phyloP scores from a whole-genome alignment of 768 basidiomycete genomes.

The Mycena metata region DNA sequence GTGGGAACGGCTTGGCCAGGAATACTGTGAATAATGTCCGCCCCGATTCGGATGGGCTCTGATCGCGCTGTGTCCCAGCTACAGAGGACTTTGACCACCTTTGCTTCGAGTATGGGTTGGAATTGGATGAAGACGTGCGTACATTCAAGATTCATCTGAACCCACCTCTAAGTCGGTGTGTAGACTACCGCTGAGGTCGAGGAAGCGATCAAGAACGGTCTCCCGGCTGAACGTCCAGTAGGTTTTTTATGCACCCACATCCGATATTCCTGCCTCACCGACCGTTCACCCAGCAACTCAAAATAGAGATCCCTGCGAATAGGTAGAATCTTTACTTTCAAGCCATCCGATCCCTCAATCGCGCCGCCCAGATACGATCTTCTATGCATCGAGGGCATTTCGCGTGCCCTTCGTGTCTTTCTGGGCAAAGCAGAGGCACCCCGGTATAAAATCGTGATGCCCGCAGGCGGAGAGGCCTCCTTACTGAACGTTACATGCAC shows the following conservation, averaged over 20 bases:
- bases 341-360: constrained; percentile 22
- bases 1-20: constrained; percentile 85
- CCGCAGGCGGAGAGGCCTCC: constrained; percentile 73
- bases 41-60: constrained; percentile 27
- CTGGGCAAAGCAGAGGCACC: constrained; percentile 77
- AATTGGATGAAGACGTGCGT: constrained; percentile 97
- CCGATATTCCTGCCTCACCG: not conserved
- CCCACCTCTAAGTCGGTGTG: not conserved
- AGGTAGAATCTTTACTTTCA: constrained; percentile 59
- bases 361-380: constrained; percentile 86
- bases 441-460: constrained; percentile 79
- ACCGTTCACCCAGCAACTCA: constrained; percentile 79
- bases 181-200: constrained; percentile 93
- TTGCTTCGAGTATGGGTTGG: constrained; percentile 97
- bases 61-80: constrained; percentile 62
- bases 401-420: constrained; percentile 88
- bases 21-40: constrained; percentile 72
- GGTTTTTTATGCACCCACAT: constrained; percentile 38
- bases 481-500: constrained; percentile 78
- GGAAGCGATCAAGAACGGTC: constrained; percentile 83
- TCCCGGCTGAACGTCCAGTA: constrained; percentile 89
- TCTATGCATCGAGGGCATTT: constrained; percentile 96
- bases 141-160: not conserved
- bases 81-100: constrained; percentile 95
- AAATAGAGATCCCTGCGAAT: constrained; percentile 99